Conservation (phyloP, 2,329 filamentous ascomycete species). For the Epichloe uncinata region DNA sequence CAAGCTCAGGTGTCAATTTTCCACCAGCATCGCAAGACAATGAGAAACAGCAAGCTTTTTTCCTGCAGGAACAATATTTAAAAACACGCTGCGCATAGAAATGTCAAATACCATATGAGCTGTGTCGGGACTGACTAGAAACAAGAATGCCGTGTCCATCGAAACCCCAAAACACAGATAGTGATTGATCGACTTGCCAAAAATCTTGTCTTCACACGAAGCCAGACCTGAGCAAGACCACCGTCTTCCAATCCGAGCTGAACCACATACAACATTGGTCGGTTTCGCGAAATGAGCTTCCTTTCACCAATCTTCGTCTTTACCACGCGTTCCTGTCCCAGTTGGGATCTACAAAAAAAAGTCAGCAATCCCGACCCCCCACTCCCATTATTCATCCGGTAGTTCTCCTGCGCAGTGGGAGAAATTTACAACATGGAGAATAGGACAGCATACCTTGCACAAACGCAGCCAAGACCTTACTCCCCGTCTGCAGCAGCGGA, state of each 20-base stretch:
- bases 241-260: not conserved
- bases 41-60: not conserved
- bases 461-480: conserved; percentile 90
- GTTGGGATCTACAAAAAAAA: conserved; percentile 53
- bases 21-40: too few species aligned
- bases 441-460: conserved; percentile 59
- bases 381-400: too few species aligned
- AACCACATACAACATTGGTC: not conserved
- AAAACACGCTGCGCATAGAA: not conserved
- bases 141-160: not conserved
- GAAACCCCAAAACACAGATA: not conserved
- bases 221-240: not conserved
- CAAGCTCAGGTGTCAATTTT: too few species aligned
- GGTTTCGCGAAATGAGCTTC: too few species aligned
- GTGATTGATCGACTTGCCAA: not conserved
- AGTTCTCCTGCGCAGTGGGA: too few species aligned
- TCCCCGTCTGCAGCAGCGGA: conserved; percentile 90
- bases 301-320: conserved; percentile 11
- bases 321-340: conserved; percentile 90
- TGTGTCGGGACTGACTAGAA: not conserved
- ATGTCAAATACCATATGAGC: not conserved
- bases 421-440: not conserved
- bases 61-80: not conserved
- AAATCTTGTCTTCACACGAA: not conserved
- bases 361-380: not conserved